phyloP scores from a whole-genome alignment of 768 basidiomycete species.

The Mycena venus region DNA sequence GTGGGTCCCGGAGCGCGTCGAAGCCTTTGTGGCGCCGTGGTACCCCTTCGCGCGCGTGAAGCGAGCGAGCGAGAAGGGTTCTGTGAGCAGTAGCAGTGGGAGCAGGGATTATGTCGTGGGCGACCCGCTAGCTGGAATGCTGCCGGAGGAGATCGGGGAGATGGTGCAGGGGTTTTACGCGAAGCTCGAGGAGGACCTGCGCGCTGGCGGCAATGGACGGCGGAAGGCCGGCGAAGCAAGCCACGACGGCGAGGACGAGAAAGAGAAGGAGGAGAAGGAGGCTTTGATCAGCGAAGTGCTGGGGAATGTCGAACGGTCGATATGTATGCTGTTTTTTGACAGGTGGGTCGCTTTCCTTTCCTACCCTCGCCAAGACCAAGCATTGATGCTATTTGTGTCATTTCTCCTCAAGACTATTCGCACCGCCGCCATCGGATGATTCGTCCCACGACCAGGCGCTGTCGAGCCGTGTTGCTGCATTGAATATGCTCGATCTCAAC shows the following conservation, averaged over 20 bases:
- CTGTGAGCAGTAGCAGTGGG: slow-evolving; percentile 47
- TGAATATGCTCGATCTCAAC: slow-evolving; percentile 91
- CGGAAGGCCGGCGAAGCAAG: slow-evolving; percentile 43
- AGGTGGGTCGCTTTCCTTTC: slow-evolving; percentile 59
- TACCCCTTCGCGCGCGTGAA: slow-evolving; percentile 62
- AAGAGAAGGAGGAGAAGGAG: slow-evolving; percentile 54
- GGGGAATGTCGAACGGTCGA: slow-evolving; percentile 78
- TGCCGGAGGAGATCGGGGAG: slow-evolving; percentile 64
- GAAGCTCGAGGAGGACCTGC: slow-evolving; percentile 73
- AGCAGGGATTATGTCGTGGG: slow-evolving; percentile 47
- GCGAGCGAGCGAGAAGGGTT: slow-evolving; percentile 40
- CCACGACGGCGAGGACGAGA: slow-evolving; percentile 41
- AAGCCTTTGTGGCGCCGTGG: slow-evolving; percentile 65
- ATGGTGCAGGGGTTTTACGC: slow-evolving; percentile 81
- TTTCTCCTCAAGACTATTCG: slow-evolving; percentile 71
- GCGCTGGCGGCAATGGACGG: slow-evolving; percentile 32
- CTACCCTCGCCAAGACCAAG: not conserved
- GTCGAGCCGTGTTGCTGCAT: slow-evolving; percentile 88
- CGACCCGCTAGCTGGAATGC: slow-evolving; percentile 57
- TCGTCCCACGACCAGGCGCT: slow-evolving; percentile 91
- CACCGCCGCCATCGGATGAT: slow-evolving; percentile 77
- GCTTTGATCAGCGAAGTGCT: slow-evolving; percentile 69
- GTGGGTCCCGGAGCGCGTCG: slow-evolving; percentile 75
- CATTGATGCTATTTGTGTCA: not conserved
- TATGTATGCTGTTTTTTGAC: slow-evolving; percentile 88